Percentiles rank a stretch among this genome's conserved stretches.
Evolutionary conservation across 2,329 filamentous ascomycete genomes (phyloP).

Genomic region (Penicillium digitatum): DNA sequence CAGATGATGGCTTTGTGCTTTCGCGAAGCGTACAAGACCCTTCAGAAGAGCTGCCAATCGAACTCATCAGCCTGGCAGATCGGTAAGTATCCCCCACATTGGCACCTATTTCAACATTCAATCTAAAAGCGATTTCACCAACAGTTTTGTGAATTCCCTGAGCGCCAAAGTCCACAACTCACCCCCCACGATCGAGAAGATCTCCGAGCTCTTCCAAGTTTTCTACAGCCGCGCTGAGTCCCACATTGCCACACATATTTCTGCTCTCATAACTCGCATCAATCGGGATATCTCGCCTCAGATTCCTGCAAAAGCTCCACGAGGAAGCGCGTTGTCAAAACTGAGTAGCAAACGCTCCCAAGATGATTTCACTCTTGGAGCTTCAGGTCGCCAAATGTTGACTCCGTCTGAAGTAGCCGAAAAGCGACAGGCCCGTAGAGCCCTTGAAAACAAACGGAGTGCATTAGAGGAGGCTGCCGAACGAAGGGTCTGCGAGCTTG

Average conservation of each 20-base stretch:
- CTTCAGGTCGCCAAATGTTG: conserved; percentile 76
- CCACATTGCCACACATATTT: conserved; percentile 83
- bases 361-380: conserved; percentile 33
- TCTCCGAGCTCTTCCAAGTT: conserved; percentile 87
- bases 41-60: conserved; percentile 87
- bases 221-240: conserved; percentile 80
- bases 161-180: conserved; percentile 80
- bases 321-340: conserved; percentile 52
- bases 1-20: conserved; percentile 34
- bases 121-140: neutral
- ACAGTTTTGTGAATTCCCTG: conserved; percentile 84
- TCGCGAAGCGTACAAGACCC: conserved; percentile 54
- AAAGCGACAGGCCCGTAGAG: conserved; percentile 70
- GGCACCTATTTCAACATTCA: neutral
- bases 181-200: conserved; percentile 75
- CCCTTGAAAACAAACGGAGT: conserved; percentile 71
- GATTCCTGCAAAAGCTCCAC: conserved; percentile 56
- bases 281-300: conserved; percentile 62
- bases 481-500: conserved; percentile 74
- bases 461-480: conserved; percentile 89
- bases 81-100: conserved; percentile 52
- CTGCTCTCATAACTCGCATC: conserved; percentile 69
- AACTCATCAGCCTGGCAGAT: conserved; percentile 84
- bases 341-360: conserved; percentile 45
- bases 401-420: conserved; percentile 79